Evolutionary conservation across 129 eudicot genomes (phyloP).

Genomic region (Erigeron canadensis): DNA sequence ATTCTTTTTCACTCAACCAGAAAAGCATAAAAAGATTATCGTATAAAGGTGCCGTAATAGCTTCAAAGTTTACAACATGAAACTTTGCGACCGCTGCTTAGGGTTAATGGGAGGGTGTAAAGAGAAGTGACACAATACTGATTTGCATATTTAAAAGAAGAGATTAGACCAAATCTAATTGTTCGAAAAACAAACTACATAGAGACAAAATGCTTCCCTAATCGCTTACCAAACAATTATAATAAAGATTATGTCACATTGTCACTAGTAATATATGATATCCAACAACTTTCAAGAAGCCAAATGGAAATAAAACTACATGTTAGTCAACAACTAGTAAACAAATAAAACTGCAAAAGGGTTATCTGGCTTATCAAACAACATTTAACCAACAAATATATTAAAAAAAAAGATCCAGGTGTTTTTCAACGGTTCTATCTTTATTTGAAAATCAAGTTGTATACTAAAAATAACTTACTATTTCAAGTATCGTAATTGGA

Average conservation of each 20-base stretch:
- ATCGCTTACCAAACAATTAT: constrained; percentile 21
- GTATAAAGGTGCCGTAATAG: neutral
- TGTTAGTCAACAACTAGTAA: constrained; percentile 24
- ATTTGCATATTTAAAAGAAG: constrained; percentile 1
- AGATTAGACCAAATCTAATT: constrained; percentile 22
- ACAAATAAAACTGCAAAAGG: constrained; percentile 10
- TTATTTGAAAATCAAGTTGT: neutral
- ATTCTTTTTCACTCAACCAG: neutral
- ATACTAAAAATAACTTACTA: too few species aligned
- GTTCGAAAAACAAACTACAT: constrained; percentile 24
- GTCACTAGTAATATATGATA: neutral
- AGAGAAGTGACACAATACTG: neutral
- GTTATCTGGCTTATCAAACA: neutral
- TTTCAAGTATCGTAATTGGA: too few species aligned
- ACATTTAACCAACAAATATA: neutral
- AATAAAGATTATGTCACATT: constrained; percentile 27
- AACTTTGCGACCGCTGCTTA: neutral
- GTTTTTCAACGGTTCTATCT: too few species aligned
- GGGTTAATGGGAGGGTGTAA: neutral
- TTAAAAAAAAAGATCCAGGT: neutral
- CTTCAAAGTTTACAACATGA: neutral
- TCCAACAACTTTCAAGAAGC: constrained; percentile 17
- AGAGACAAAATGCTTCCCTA: constrained; percentile 13
- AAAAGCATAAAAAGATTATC: neutral
- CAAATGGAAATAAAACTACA: constrained; percentile 21